Conservation (phyloP, 441 rosid genomes). For the Populus tomentosa region DNA sequence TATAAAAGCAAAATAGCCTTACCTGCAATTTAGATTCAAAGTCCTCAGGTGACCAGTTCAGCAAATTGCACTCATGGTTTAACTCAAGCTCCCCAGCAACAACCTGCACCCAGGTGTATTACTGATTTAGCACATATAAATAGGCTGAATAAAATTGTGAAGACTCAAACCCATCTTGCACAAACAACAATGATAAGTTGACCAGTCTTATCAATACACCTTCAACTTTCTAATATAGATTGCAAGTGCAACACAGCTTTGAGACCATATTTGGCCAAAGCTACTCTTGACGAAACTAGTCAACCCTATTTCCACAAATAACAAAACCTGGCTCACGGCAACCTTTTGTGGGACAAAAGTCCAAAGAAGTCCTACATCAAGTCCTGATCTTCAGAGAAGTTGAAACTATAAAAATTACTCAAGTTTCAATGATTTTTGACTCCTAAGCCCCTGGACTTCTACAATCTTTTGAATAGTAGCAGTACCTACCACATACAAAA, state of each 20-base stretch:
- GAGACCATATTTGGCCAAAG: not conserved
- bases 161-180: not conserved
- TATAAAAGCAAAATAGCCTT: constrained; percentile 7
- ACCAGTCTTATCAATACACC: constrained; percentile 4
- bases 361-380: too few species aligned
- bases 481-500: not conserved
- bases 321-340: too few species aligned
- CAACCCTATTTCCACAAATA: too few species aligned
- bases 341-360: too few species aligned
- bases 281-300: not conserved
- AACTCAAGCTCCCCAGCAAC: constrained; percentile 98
- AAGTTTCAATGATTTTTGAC: constrained; percentile 1
- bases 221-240: not conserved
- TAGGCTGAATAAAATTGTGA: not conserved
- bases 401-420: not conserved
- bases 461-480: not conserved
- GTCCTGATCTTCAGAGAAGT: not conserved
- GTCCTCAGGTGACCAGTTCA: constrained; percentile 98
- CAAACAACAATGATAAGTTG: not conserved
- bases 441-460: not conserved
- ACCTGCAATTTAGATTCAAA: constrained; percentile 97
- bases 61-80: constrained; percentile 77
- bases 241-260: too few species aligned
- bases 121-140: constrained; percentile 6
- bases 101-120: constrained; percentile 47